A percentile compares a stretch with the other conserved stretches of the same genome.
These are phyloP conservation scores for Claviceps maximensis DNA, from an alignment of 2,329 filamentous ascomycete genomes.

Conservation along the genomic window DNA sequence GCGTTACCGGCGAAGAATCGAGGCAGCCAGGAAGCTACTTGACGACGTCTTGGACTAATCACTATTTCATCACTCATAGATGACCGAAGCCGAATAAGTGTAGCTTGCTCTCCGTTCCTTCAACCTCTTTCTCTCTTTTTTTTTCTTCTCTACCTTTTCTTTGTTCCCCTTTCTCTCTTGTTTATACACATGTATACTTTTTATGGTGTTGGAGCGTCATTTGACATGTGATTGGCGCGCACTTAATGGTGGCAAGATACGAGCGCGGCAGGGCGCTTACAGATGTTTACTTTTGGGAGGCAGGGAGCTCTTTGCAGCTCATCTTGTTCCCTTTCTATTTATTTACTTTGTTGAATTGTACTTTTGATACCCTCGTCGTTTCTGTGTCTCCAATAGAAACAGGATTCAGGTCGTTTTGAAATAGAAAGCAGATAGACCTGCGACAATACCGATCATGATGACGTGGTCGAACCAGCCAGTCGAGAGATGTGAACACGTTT, in stretches of 20 bases:
- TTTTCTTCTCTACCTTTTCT: background rate
- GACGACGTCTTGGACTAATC: constrained; percentile 26
- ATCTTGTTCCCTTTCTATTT: background rate
- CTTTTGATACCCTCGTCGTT: constrained; percentile 16
- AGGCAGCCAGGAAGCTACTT: constrained; percentile 58
- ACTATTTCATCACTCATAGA: too few relatives aligned
- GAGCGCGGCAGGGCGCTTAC: background rate
- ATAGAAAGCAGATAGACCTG: background rate
- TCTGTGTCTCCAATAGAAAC: background rate
- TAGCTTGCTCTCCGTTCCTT: background rate
- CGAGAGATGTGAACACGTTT: background rate
- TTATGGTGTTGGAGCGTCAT: background rate
- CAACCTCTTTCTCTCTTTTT: background rate
- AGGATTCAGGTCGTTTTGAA: background rate
- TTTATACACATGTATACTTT: background rate
- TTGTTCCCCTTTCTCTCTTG: background rate
- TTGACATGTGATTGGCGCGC: background rate
- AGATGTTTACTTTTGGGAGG: background rate
- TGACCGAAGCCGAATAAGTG: background rate
- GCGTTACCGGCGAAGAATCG: constrained; percentile 57
- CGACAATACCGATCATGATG: background rate
- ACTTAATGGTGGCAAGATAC: background rate
- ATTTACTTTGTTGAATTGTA: background rate
- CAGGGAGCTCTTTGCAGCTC: background rate
- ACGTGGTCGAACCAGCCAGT: background rate